Evolutionary conservation across 2,329 filamentous ascomycete species (phyloP).

Genomic region (Penicillium sp.): DNA sequence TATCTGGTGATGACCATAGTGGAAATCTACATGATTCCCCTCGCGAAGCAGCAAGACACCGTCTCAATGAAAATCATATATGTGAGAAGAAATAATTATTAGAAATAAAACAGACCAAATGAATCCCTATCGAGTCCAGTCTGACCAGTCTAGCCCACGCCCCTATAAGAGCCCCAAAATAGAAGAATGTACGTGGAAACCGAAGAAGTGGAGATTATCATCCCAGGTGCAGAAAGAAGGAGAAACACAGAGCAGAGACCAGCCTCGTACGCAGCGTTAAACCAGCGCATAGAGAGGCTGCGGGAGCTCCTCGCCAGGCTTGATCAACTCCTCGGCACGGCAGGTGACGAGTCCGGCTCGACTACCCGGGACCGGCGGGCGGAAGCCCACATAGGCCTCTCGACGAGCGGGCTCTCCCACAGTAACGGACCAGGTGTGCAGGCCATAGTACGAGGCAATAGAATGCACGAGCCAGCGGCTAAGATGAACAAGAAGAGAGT

Average conservation of each 20-base stretch:
- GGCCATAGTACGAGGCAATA: constrained; percentile 88
- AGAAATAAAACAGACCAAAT: neutral
- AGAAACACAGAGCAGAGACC: neutral
- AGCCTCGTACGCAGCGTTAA: constrained; percentile 21
- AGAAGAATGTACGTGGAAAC: neutral
- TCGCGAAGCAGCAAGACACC: neutral
- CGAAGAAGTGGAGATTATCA: neutral
- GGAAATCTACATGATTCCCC: neutral
- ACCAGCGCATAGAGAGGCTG: constrained; percentile 44
- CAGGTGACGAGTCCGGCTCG: constrained; percentile 35
- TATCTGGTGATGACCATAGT: neutral
- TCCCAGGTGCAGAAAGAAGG: neutral
- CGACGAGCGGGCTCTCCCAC: constrained; percentile 70
- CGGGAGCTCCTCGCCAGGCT: constrained; percentile 43
- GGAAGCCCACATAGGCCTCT: constrained; percentile 80
- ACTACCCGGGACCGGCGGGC: constrained; percentile 39
- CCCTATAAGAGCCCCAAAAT: neutral
- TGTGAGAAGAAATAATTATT: neutral
- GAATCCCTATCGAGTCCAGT: neutral
- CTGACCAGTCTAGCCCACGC: neutral
- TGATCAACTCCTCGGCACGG: constrained; percentile 34
- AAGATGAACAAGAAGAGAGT: neutral
- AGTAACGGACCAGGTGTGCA: constrained; percentile 80
- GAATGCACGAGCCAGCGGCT: constrained; percentile 92
- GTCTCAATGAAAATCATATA: constrained; percentile 2